These are phyloP conservation scores for Fusarium nisikadoi DNA, from an alignment of 2,329 filamentous ascomycete species.

Conservation along the genomic window DNA sequence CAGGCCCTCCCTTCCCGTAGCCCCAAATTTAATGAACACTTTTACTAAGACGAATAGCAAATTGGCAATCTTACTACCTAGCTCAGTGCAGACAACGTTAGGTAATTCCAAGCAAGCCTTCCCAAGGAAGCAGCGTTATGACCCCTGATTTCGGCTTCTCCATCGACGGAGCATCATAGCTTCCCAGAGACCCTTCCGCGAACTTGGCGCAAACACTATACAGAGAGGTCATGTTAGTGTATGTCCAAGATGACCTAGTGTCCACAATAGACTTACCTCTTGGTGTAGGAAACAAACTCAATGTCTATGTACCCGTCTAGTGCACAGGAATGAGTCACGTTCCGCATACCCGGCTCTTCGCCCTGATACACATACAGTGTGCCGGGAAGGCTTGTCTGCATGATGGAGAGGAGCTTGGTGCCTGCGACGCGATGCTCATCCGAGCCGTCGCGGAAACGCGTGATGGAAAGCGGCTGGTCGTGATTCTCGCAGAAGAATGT, in stretches of 20 bases:
- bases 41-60: background rate
- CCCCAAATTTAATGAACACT: no score
- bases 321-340: slow-evolving; percentile 65
- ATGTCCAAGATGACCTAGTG: no score
- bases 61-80: background rate
- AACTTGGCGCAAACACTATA: background rate
- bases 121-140: background rate
- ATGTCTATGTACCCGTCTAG: slow-evolving; percentile 65
- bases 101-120: background rate
- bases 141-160: background rate
- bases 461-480: slow-evolving; percentile 69
- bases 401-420: slow-evolving; percentile 68
- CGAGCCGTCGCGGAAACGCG: slow-evolving; percentile 62
- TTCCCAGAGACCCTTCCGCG: slow-evolving; percentile 2
- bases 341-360: slow-evolving; percentile 72
- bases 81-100: background rate
- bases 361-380: slow-evolving; percentile 75
- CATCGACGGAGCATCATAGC: background rate
- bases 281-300: slow-evolving; percentile 48
- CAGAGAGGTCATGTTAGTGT: background rate
- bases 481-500: slow-evolving; percentile 68
- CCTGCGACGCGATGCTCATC: slow-evolving; percentile 59
- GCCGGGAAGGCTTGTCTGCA: slow-evolving; percentile 63
- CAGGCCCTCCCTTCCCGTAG: no score
- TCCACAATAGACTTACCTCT: background rate